Evolutionary conservation across 202 grass and related monocot genomes (phyloP).

Genomic region (Miscanthus sacchariflorus): DNA sequence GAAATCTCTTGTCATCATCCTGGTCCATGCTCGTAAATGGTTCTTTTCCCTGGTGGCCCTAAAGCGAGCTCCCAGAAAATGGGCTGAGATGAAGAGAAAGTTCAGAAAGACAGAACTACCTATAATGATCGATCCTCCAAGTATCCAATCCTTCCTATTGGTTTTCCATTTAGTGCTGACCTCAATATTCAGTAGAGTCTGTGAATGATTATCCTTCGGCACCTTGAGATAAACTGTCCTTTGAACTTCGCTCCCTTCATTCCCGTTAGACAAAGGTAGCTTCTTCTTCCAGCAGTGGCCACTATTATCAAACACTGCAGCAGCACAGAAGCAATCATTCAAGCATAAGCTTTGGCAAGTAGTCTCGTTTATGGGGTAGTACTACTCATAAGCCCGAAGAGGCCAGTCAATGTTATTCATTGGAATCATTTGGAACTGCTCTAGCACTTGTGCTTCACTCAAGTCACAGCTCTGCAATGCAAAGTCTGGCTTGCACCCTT

Average conservation of each 20-base stretch:
- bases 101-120: not conserved
- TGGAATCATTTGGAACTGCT: constrained; percentile 9
- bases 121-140: constrained; percentile 19
- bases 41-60: not conserved
- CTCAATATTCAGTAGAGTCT: not conserved
- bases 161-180: not conserved
- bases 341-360: constrained; percentile 16
- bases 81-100: not conserved
- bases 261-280: constrained; percentile 13
- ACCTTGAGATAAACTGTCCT: constrained; percentile 18
- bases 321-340: constrained; percentile 22
- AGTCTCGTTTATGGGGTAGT: constrained; percentile 15
- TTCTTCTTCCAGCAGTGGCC: constrained; percentile 15
- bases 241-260: not conserved
- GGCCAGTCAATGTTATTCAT: constrained; percentile 24
- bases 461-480: constrained; percentile 22
- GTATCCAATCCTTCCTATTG: constrained; percentile 15
- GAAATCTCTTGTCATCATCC: constrained; percentile 3
- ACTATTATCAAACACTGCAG: not conserved
- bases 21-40: not conserved
- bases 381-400: constrained; percentile 11
- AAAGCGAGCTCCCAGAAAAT: not conserved
- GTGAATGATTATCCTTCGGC: not conserved
- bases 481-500: constrained; percentile 21
- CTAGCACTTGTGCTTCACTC: not conserved